Base-by-base conservation (phyloP, 345 rosid species). In the Populus deltoides region DNA sequence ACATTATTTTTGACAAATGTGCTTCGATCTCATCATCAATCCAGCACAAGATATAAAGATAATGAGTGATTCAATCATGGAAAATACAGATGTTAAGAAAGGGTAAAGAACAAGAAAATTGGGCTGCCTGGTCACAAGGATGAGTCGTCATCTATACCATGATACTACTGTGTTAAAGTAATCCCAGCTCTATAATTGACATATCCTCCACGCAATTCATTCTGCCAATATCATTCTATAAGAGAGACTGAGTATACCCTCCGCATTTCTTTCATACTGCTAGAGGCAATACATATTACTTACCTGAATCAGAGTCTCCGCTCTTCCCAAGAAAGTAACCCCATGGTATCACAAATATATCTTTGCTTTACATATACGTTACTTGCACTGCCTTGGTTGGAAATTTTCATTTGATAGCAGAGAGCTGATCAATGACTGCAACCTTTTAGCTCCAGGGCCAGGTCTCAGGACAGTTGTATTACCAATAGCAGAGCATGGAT, bases 331-430 rank as follows among this genome's bases (percentile, higher is more conserved):
- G 49, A 43, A 70, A 35, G 67, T 63, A 80, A 49, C 2, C 13
- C 41, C n/a, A 65, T n/a, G 63, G 53, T 8, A 27, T 43, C 67
- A 38, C 35, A 47, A 33, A 31, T 70, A 69, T 38, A 24, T 49
- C 39, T 15, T 53, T 70, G 25, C 49, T 49, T 25, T 10, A 47
- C 35, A 22, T 69, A 9, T 24, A 16, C 78, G 68, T 77, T 84
- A 93, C 81, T 88, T 88, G 93, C 97, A 96, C 84, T 96, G 99
- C 80, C 86, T 81, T 41, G 91, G 87, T 81, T 97, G 86, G 78
- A 96, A 93, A 25, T 88, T 88, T 81, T 90, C 90, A 66, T 61
- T 80, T 0, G 98, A 92, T 59, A 93, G 78, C 77, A 93, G 88
- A 72, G 83, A 76, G 45, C 87, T 82, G 51, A 96, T 78, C 83